phyloP scores from a whole-genome alignment of 2,329 filamentous ascomycete genomes.

The Aspergillus brunneoviolaceus region DNA sequence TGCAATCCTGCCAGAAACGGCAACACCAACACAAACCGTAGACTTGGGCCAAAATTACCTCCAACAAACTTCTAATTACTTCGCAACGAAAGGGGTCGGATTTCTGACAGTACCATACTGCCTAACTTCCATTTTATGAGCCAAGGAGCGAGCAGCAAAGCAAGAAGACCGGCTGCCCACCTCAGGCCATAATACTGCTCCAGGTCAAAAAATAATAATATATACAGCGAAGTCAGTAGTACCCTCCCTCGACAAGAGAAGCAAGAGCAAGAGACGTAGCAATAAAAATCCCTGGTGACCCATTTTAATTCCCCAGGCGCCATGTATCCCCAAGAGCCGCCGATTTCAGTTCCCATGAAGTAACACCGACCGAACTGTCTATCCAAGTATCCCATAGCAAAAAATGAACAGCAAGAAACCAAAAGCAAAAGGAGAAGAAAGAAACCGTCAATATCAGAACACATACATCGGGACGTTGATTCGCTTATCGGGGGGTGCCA shows the following conservation, averaged over 20 bases:
- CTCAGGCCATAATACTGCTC: slow-evolving; percentile 5
- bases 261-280: slow-evolving; percentile 18
- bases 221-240: slow-evolving; percentile 30
- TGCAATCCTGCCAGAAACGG: neutral
- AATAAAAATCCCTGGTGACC: slow-evolving; percentile 27
- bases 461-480: slow-evolving; percentile 14
- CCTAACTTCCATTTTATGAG: neutral
- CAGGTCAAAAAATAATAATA: slow-evolving; percentile 23
- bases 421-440: slow-evolving; percentile 20
- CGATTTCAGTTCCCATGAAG: slow-evolving; percentile 24
- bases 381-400: slow-evolving; percentile 27
- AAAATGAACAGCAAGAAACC: slow-evolving; percentile 15
- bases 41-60: neutral
- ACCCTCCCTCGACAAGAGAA: slow-evolving; percentile 17
- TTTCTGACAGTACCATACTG: no score
- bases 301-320: slow-evolving; percentile 29
- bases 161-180: slow-evolving; percentile 7
- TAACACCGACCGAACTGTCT: slow-evolving; percentile 33
- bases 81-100: no score
- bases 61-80: no score
- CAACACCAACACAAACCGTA: neutral
- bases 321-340: slow-evolving; percentile 27
- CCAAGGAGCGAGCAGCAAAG: slow-evolving; percentile 12
- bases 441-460: slow-evolving; percentile 4
- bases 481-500: slow-evolving; percentile 33